Base-by-base conservation (phyloP, 257 asterid genomes). In the Solanum ahanhuiri region DNA sequence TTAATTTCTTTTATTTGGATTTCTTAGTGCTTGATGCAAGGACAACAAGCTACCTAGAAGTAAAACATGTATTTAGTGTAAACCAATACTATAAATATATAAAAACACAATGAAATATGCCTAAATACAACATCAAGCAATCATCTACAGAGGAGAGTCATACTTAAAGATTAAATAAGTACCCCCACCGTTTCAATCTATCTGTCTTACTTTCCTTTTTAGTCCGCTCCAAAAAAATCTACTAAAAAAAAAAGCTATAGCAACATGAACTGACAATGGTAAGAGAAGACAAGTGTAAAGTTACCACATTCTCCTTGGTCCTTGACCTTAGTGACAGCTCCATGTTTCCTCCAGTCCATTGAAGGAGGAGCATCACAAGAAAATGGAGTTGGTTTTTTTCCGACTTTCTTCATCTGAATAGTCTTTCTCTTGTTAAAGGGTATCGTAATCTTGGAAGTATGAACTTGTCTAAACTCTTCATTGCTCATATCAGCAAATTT, bases 341-440 rank as follows among this genome's bases (percentile, higher is more conserved):
- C 92, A 37, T 83, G 67, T 57, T 85, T 69, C 67, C 93, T 89
- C 93, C 93, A 89, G 75, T 91, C 91, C 88, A 81, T 66, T 17
- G 90, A 81, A 81, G 82, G 18, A 31, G 86, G 89, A 84, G 83
- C 81, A 45, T 87, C 88, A 58, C 91, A 87, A 71, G 87, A 72
- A 25, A 9, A 51, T 34, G 30, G 9, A 30, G 79, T 5, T 66
- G 84, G 22, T 12, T 34, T 54, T 79, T 18, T 39, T 28, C 6
- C 22, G 9, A 12, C 9, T 25, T 45, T 71, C 39, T 51, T 45
- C 51, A 79, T 73, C 51, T 22, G 39, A 57, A 45, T 30, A 8
- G 12, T 31, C 69, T 72, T 23, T 72, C 22, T 77, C 23, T 79
- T 45, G 64, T 9, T 45, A 43, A 79, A 79, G 73, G 48, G 86